Evolutionary conservation across 306 rosid species (phyloP).

Genomic region (Fragaria vesca): DNA sequence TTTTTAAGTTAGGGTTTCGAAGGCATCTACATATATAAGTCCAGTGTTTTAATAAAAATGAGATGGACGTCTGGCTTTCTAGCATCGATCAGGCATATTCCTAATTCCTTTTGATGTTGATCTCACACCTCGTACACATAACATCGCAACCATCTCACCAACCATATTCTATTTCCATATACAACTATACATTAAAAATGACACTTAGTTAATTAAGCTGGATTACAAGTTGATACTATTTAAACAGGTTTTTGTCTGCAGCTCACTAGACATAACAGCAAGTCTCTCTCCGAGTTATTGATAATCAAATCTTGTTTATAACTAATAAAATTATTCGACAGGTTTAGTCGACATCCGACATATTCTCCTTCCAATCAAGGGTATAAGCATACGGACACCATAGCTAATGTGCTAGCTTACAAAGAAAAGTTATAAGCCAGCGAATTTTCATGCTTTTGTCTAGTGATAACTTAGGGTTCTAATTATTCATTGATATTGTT

Average conservation of each 20-base stretch:
- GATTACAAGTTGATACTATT: conserved; percentile 9
- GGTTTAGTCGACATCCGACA: neutral
- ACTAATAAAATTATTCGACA: neutral
- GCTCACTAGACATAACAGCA: conserved; percentile 10
- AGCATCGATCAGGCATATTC: too few relatives aligned
- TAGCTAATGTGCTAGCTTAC: neutral
- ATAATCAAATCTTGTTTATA: neutral
- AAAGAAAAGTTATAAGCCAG: too few relatives aligned
- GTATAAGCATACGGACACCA: neutral
- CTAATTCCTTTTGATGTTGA: conserved; percentile 18
- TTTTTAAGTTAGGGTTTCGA: too few relatives aligned
- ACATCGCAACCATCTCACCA: conserved; percentile 23
- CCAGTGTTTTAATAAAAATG: too few relatives aligned
- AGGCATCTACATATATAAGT: too few relatives aligned
- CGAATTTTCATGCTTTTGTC: too few relatives aligned
- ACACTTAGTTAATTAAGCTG: neutral
- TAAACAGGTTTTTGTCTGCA: conserved; percentile 15
- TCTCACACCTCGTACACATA: conserved; percentile 10
- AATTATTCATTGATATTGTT: too few relatives aligned
- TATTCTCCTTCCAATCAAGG: neutral
- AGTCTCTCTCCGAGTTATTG: neutral
- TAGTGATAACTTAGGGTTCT: too few relatives aligned
- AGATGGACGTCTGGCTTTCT: too few relatives aligned
- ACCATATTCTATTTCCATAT: neutral
- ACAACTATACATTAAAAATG: neutral